These are phyloP conservation scores for Lathyrus oleraceus DNA, from an alignment of 306 rosid species.

Conservation along the genomic window DNA sequence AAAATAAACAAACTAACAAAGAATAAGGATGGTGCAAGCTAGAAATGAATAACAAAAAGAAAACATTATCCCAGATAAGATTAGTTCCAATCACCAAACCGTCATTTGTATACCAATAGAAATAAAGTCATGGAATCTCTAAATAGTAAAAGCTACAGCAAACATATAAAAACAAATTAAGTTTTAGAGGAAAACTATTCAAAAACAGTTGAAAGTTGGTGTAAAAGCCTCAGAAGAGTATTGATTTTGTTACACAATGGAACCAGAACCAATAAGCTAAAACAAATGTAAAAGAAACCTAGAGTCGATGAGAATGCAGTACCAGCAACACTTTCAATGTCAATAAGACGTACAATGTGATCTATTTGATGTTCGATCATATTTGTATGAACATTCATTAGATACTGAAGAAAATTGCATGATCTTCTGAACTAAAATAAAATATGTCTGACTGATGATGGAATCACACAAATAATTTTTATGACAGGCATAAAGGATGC, in stretches of 20 bases:
- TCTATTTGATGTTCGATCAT: constrained; percentile 3
- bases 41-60: constrained; percentile 11
- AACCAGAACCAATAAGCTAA: background rate
- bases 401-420: background rate
- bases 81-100: constrained; percentile 9
- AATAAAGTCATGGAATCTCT: constrained; percentile 17
- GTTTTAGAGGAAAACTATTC: background rate
- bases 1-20: constrained; percentile 16
- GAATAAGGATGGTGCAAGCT: background rate
- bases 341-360: background rate
- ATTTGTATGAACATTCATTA: background rate
- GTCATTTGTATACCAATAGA: background rate
- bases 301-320: constrained; percentile 14
- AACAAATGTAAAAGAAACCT: constrained; percentile 16
- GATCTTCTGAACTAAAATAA: constrained; percentile 14
- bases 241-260: background rate
- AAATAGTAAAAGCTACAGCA: background rate
- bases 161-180: constrained; percentile 1
- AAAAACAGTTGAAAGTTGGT: constrained; percentile 2
- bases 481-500: constrained; percentile 14
- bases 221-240: background rate
- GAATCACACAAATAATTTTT: background rate
- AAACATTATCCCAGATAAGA: background rate
- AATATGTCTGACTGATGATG: background rate
- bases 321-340: constrained; percentile 14